These are phyloP conservation scores for Datura wrightii DNA, from an alignment of 257 asterid species.

Conservation along the genomic window DNA sequence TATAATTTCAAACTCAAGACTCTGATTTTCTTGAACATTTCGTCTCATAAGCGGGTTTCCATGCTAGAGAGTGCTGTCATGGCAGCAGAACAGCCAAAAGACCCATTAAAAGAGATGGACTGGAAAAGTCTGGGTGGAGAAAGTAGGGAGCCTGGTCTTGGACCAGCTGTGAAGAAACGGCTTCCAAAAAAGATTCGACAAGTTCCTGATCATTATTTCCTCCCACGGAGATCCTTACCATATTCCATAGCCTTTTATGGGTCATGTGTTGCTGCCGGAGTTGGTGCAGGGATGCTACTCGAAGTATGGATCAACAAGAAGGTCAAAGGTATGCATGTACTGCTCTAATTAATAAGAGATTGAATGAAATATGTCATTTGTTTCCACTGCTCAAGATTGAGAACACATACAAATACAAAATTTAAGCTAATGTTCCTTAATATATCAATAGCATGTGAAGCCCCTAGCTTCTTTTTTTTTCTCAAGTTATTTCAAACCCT, in stretches of 20 bases:
- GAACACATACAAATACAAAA: background rate
- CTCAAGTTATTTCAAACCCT: background rate
- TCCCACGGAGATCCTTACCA: conserved; percentile 67
- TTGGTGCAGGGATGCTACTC: conserved; percentile 85
- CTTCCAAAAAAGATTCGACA: conserved; percentile 62
- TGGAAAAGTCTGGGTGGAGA: conserved; percentile 65
- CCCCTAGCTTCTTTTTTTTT: background rate
- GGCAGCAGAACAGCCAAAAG: conserved; percentile 58
- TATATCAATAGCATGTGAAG: background rate
- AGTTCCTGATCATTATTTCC: conserved; percentile 80
- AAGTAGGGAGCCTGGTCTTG: conserved; percentile 43
- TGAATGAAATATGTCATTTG: background rate
- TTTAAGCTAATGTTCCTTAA: background rate
- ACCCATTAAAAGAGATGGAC: conserved; percentile 53
- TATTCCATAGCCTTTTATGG: conserved; percentile 59
- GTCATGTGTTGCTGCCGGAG: conserved; percentile 74
- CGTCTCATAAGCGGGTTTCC: background rate
- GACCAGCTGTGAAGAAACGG: conserved; percentile 66
- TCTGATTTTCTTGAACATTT: background rate
- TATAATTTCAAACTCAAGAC: background rate
- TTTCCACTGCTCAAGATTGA: background rate
- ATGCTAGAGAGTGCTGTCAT: conserved; percentile 33
- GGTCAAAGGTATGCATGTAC: conserved; percentile 59
- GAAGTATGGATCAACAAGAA: conserved; percentile 85
- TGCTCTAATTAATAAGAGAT: background rate